Conservation (phyloP, 805 yeast species). For the Saturnispora mendoncae region DNA sequence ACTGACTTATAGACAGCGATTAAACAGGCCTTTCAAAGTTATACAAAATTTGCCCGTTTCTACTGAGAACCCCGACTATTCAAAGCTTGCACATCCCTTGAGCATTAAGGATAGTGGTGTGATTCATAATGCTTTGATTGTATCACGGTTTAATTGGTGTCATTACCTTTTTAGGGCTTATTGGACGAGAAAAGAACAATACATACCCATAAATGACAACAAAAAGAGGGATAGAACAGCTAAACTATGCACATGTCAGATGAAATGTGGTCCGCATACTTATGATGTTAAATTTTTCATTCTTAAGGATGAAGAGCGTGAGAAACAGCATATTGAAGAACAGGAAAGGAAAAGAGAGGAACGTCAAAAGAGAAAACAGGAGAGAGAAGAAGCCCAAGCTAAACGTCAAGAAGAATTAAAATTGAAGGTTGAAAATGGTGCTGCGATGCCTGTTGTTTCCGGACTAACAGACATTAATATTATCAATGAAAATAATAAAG, state of each 20-base stretch:
- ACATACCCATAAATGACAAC: conserved; percentile 36
- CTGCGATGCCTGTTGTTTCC: not conserved
- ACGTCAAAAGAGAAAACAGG: conserved; percentile 29
- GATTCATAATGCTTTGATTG: conserved; percentile 58
- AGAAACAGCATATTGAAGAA: conserved; percentile 32
- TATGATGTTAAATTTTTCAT: conserved; percentile 73
- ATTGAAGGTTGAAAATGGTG: not conserved
- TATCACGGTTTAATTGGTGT: conserved; percentile 64
- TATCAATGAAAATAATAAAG: not conserved
- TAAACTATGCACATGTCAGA: conserved; percentile 66
- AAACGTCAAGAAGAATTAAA: conserved; percentile 12
- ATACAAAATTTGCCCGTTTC: conserved; percentile 64
- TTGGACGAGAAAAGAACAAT: conserved; percentile 49
- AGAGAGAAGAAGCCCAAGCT: conserved; percentile 18
- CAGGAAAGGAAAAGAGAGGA: conserved; percentile 24
- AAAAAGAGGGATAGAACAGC: conserved; percentile 73
- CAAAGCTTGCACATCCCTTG: conserved; percentile 54
- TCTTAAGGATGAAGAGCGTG: conserved; percentile 71
- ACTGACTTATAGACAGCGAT: conserved; percentile 22
- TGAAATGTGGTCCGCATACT: conserved; percentile 75
- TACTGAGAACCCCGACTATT: conserved; percentile 49
- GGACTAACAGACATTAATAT: not conserved
- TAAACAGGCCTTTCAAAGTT: conserved; percentile 53
- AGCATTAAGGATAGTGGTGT: conserved; percentile 67
- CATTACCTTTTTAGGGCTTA: conserved; percentile 63